These are phyloP conservation scores for Closterium sp. DNA, from an alignment of 139 green algal genomes.

Conservation along the genomic window DNA sequence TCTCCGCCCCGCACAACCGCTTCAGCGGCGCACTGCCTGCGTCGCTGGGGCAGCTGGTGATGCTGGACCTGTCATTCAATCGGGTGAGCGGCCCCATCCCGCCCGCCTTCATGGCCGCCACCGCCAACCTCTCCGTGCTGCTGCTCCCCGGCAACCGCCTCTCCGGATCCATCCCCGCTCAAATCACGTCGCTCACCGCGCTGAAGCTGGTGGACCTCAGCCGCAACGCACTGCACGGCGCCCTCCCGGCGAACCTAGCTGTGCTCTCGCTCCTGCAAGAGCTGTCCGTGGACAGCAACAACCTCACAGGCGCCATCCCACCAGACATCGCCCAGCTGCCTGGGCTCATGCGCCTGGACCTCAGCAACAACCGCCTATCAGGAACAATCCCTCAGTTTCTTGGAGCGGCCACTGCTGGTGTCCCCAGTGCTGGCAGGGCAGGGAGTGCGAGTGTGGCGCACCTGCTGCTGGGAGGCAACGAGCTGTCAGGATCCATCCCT, in stretches of 20 bases:
- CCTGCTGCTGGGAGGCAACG: not conserved
- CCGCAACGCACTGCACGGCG: conserved; percentile 11
- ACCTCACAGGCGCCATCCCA: not conserved
- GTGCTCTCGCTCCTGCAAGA: not conserved
- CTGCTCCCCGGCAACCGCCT: conserved; percentile 11
- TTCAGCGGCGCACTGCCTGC: not conserved
- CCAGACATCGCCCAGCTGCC: not conserved
- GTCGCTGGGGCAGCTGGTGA: not conserved
- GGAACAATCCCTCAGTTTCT: not conserved
- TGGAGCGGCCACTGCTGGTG: not conserved
- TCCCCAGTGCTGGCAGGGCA: not conserved
- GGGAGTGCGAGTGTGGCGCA: not conserved
- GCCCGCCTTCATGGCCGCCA: not conserved
- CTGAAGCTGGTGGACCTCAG: conserved; percentile 16
- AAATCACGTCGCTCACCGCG: not conserved
- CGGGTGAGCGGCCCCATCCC: conserved; percentile 6
- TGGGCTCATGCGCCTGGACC: not conserved
- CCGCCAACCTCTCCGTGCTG: conserved; percentile 7
- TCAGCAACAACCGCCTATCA: not conserved
- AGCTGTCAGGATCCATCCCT: not conserved
- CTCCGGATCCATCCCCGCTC: conserved; percentile 17
- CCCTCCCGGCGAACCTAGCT: not conserved
- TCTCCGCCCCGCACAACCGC: not conserved
- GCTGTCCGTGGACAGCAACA: not conserved
- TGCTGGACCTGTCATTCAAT: conserved; percentile 39